Conservation (phyloP, 306 rosid species). For the Cercis canadensis region DNA sequence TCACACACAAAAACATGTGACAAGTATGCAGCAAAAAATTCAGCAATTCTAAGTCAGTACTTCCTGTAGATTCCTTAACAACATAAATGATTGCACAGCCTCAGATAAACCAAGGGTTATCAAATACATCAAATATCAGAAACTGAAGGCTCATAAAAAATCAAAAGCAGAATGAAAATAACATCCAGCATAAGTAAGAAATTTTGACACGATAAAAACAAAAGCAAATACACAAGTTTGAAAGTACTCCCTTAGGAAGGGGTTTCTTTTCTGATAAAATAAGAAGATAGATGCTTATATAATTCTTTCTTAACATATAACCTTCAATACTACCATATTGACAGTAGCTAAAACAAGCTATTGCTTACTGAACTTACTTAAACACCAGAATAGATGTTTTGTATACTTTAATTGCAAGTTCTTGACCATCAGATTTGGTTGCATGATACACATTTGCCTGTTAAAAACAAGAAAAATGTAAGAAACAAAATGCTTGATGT, state of each 20-base stretch:
- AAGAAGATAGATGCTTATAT: background rate
- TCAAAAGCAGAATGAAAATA: background rate
- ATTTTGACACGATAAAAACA: background rate
- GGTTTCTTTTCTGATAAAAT: background rate
- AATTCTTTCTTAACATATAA: background rate
- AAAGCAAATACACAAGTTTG: background rate
- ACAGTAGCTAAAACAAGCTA: conserved; percentile 27
- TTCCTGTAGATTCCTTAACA: background rate
- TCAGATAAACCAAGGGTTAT: background rate
- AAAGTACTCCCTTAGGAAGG: background rate
- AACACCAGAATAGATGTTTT: conserved; percentile 88
- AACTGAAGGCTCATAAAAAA: background rate
- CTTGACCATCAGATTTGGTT: conserved; percentile 79
- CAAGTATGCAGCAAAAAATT: background rate
- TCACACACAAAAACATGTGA: background rate
- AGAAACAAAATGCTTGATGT: conserved; percentile 20
- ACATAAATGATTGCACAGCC: background rate
- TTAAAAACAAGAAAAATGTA: conserved; percentile 19
- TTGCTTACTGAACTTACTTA: conserved; percentile 59
- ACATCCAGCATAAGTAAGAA: background rate
- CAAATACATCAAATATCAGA: background rate
- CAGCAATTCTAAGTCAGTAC: background rate
- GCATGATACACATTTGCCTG: conserved; percentile 99
- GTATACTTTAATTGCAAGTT: conserved; percentile 85
- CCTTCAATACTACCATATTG: background rate